phyloP scores from a whole-genome alignment of 1,139 yeast species.

The Yamadazyma trypodendri region DNA sequence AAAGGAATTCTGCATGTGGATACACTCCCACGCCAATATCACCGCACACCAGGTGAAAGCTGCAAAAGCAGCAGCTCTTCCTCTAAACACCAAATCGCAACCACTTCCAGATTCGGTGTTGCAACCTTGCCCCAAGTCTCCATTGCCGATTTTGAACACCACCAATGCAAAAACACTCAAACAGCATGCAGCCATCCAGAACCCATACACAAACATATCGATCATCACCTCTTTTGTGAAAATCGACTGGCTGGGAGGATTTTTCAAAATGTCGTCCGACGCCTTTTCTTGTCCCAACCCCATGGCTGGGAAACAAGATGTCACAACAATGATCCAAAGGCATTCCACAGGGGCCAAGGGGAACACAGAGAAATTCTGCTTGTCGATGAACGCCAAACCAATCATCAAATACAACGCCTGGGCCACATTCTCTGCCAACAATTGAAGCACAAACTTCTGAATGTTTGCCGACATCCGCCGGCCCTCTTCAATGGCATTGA shows the following conservation, averaged over 20 bases:
- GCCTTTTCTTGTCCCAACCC: constrained; percentile 79
- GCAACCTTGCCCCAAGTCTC: constrained; percentile 66
- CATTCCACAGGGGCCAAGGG: constrained; percentile 81
- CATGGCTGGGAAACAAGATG: constrained; percentile 84
- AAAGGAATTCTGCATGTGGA: constrained; percentile 72
- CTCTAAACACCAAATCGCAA: constrained; percentile 70
- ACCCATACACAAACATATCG: constrained; percentile 76
- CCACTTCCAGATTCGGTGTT: constrained; percentile 32
- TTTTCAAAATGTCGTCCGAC: constrained; percentile 61
- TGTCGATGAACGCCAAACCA: constrained; percentile 70
- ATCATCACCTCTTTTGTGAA: constrained; percentile 69
- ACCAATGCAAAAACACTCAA: constrained; percentile 64
- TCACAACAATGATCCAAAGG: constrained; percentile 74
- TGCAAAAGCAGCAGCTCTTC: constrained; percentile 80
- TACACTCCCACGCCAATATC: constrained; percentile 86
- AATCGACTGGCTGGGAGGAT: constrained; percentile 63
- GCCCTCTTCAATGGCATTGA: constrained; percentile 80
- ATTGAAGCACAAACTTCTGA: constrained; percentile 78
- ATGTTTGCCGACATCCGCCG: constrained; percentile 79
- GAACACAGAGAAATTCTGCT: constrained; percentile 61
- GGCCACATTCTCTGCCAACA: constrained; percentile 76
- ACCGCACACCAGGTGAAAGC: constrained; percentile 91
- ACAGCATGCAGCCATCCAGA: constrained; percentile 73
- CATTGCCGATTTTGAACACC: constrained; percentile 66
- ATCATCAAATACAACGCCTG: constrained; percentile 71